phyloP scores from a whole-genome alignment of 768 basidiomycete species.

The Calocybe gangraenosa region DNA sequence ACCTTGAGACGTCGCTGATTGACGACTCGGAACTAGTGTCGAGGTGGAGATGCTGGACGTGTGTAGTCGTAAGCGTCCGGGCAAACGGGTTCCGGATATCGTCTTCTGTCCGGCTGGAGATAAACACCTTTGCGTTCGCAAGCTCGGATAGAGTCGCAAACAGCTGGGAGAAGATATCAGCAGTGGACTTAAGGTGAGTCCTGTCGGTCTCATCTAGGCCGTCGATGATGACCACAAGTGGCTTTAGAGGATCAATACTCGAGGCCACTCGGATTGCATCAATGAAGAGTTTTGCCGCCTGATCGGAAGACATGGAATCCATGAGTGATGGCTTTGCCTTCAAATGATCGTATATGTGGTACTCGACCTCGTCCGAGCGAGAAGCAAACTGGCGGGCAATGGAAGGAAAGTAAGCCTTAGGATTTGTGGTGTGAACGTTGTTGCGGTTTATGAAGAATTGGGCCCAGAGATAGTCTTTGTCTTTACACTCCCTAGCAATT shows the following conservation, averaged over 20 bases:
- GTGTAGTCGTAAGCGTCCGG: not conserved
- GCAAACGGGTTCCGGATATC: constrained; percentile 11
- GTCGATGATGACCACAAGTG: constrained; percentile 17
- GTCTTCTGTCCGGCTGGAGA: constrained; percentile 13
- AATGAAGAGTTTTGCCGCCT: constrained; percentile 14
- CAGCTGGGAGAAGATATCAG: constrained; percentile 11
- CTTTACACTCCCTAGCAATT: constrained; percentile 12
- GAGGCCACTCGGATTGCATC: constrained; percentile 9
- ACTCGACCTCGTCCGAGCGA: constrained; percentile 4
- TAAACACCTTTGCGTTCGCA: constrained; percentile 13
- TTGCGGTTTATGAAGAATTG: constrained; percentile 18
- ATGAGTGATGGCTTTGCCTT: constrained; percentile 11
- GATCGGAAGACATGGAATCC: constrained; percentile 7
- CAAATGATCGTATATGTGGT: constrained; percentile 8
- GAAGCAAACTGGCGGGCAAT: constrained; percentile 14
- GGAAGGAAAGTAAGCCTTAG: constrained; percentile 14
- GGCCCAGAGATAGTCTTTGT: constrained; percentile 12
- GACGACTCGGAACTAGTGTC: constrained; percentile 5
- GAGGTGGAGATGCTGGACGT: constrained; percentile 13
- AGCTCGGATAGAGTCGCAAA: not conserved
- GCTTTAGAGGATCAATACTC: not conserved
- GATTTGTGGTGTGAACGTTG: constrained; percentile 13
- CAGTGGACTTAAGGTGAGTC: constrained; percentile 6
- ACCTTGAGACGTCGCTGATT: constrained; percentile 9
- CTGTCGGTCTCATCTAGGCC: constrained; percentile 16